A percentile compares a stretch with the other conserved stretches of the same genome.
Evolutionary conservation across 257 asterid species (phyloP).

Genomic region (Solanum virginianum): DNA sequence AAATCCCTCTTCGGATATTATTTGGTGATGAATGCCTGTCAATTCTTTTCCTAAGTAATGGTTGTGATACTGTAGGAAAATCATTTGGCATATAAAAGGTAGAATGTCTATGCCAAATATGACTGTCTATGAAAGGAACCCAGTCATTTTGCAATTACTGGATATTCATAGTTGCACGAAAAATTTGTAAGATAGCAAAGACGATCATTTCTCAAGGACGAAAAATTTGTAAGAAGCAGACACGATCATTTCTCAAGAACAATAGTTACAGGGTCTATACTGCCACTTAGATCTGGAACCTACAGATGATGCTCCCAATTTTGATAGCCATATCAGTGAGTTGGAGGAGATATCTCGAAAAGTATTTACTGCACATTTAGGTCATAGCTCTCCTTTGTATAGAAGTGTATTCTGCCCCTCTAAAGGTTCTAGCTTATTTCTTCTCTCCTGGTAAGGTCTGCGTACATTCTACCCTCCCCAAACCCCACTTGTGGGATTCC

Average conservation of each 20-base stretch:
- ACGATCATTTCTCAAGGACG: too few species aligned
- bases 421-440: background rate
- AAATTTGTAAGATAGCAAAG: too few species aligned
- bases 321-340: background rate
- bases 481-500: too few species aligned
- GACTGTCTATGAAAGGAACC: background rate
- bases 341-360: background rate
- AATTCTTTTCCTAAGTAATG: background rate
- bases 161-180: background rate
- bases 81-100: background rate
- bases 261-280: background rate
- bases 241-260: background rate
- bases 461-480: too few species aligned
- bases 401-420: background rate
- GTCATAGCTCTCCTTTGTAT: background rate
- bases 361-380: background rate
- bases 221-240: background rate
- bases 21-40: background rate
- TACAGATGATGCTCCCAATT: background rate
- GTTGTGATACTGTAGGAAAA: background rate
- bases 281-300: background rate
- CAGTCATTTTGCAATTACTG: background rate
- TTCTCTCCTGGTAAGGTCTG: background rate
- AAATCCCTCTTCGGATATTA: background rate
- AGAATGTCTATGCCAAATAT: background rate